Base-by-base conservation (phyloP, 768 basidiomycete species). In the Serendipita sp. region DNA sequence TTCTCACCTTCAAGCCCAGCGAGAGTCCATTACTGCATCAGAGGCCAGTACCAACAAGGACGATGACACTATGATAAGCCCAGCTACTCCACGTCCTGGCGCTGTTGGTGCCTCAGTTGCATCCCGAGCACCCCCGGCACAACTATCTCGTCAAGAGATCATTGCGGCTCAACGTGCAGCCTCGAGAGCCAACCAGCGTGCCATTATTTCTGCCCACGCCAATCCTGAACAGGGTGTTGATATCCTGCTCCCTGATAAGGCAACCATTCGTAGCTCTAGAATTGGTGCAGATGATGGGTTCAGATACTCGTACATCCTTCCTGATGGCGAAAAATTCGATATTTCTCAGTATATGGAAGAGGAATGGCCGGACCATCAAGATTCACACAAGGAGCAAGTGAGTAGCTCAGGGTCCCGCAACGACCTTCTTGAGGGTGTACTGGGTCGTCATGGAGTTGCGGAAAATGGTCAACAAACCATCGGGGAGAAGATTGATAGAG, bases 281-380 rank as follows among this genome's bases (percentile, higher is more conserved):
- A 83, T 84, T 65, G 82, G 90, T 22, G 65, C 68, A 11, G 86
- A 90, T 66, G 76, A 78, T 50, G 86, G 92, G 74, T 30, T 24
- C 53, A 85, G 94, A 0, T 99, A 99, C 71, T 96, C 94, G 42
- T 97, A 91, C 71, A 87, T 97, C 43, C 85, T 91, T 65, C 79
- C 82, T 2, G 90, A 93, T 65, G 95, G 93, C 2, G 90, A 90
- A 74, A 87, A 86, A 0, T 88, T 85, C 68, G 95, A 98, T 71
- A 91, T 98, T 70, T 92, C 90, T 68, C 87, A 95, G 65, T 85
- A 96, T 58, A 80, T 97, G 51, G 91, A 94, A 70, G 83, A 89
- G 72, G 95, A 95, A 67, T 87, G 88, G 79, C 75, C 81, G n/a
- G 82, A 69, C 28, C 72, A 71, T 16, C 28, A 41, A 24, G 53